Evolutionary conservation across 192 early-diverging fungal genomes (phyloP).

Genomic region (Coemansia nantahalensis): DNA sequence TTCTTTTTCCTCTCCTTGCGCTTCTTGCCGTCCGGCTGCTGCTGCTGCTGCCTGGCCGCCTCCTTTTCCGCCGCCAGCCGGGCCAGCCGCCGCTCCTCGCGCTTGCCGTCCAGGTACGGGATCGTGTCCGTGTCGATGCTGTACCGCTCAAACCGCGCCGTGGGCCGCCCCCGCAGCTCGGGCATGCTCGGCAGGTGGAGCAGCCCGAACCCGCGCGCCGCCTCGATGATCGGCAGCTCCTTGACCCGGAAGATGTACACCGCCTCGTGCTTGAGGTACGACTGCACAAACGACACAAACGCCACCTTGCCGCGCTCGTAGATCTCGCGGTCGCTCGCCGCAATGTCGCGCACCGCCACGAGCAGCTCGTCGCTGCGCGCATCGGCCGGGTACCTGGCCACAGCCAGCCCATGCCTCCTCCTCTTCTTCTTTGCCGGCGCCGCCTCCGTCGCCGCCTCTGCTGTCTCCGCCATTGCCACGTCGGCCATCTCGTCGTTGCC

Average conservation of each 20-base stretch:
- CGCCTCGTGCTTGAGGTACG: constrained; percentile 94
- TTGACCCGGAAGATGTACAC: constrained; percentile 87
- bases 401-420: constrained; percentile 28
- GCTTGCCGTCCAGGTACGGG: constrained; percentile 37
- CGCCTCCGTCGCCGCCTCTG: constrained; percentile 12
- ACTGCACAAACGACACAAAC: constrained; percentile 88
- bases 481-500: too few species aligned
- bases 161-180: constrained; percentile 62
- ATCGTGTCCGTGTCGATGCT: constrained; percentile 44
- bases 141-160: constrained; percentile 27
- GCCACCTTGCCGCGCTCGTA: constrained; percentile 76
- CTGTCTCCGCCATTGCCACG: constrained; percentile 3
- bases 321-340: constrained; percentile 71
- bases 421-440: constrained; percentile 3
- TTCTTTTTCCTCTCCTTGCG: constrained; percentile 17
- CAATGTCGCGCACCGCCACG: constrained; percentile 55
- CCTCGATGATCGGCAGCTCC: constrained; percentile 72
- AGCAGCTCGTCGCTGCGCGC: constrained; percentile 55
- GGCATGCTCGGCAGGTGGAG: constrained; percentile 92
- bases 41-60: neutral
- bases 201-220: constrained; percentile 81
- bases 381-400: constrained; percentile 48
- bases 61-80: constrained; percentile 42
- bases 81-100: constrained; percentile 50
- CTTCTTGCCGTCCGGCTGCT: constrained; percentile 1